phyloP scores from a whole-genome alignment of 139 green algal genomes.

The Auxenochlorella protothecoides region DNA sequence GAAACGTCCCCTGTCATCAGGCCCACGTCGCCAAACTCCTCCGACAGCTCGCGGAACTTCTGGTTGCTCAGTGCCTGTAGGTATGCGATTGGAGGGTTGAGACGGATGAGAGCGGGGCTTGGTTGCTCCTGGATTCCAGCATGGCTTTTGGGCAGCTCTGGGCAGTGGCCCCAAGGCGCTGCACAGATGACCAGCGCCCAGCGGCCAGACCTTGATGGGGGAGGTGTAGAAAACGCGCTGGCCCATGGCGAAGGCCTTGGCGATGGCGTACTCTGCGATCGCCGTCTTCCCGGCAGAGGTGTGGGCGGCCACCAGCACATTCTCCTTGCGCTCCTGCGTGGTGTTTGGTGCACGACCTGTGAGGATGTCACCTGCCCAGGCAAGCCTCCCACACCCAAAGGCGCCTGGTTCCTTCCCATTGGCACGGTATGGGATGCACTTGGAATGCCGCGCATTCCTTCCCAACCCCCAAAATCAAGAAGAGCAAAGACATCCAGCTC shows the following conservation, averaged over 20 bases:
- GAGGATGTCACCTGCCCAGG: too few species aligned
- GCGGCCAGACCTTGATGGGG: constrained; percentile 64
- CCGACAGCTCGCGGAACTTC: constrained; percentile 87
- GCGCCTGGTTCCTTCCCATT: too few species aligned
- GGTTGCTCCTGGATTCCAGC: too few species aligned
- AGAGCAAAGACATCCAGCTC: neutral
- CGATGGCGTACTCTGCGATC: constrained; percentile 89
- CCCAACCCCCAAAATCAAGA: too few species aligned
- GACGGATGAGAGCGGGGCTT: too few species aligned
- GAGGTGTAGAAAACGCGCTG: constrained; percentile 92
- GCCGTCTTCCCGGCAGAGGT: constrained; percentile 92
- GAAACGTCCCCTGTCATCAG: constrained; percentile 80
- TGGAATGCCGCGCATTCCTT: too few species aligned
- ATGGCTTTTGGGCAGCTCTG: too few species aligned
- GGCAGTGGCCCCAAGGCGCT: neutral
- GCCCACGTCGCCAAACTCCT: constrained; percentile 80
- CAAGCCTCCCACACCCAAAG: too few species aligned
- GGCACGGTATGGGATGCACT: too few species aligned
- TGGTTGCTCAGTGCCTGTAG: constrained; percentile 87
- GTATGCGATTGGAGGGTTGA: too few species aligned
- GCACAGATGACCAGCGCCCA: neutral
- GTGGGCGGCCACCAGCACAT: constrained; percentile 84
- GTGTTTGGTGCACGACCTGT: too few species aligned
- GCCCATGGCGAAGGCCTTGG: constrained; percentile 57
- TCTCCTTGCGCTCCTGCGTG: constrained; percentile 70